A percentile compares a stretch with the other conserved stretches of the same genome.
Evolutionary conservation across 139 green algal genomes (phyloP).

Genomic region (Picochlorum costavermella): DNA sequence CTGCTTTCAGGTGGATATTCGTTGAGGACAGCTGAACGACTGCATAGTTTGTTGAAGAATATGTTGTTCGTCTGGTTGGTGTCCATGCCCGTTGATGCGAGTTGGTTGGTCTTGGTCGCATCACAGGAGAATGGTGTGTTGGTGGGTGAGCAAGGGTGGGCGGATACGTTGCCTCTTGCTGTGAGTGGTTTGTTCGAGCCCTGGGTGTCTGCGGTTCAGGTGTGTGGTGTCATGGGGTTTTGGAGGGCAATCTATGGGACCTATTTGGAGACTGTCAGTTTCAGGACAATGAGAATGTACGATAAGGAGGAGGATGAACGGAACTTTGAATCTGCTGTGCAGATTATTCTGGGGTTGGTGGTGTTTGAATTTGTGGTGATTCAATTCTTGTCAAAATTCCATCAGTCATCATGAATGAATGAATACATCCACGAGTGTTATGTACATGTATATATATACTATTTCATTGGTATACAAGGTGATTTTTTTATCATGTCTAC

Average conservation of each 20-base stretch:
- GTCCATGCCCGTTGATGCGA: slow-evolving; percentile 54
- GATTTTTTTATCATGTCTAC: slow-evolving; percentile 40
- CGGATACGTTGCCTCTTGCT: slow-evolving; percentile 45
- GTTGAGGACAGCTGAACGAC: slow-evolving; percentile 21
- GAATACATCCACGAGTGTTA: slow-evolving; percentile 2
- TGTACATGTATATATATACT: neutral
- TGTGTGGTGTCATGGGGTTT: slow-evolving; percentile 59
- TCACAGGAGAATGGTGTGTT: slow-evolving; percentile 45
- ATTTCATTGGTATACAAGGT: slow-evolving; percentile 9
- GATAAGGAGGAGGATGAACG: slow-evolving; percentile 21
- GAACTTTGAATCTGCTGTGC: slow-evolving; percentile 31
- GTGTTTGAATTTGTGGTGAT: slow-evolving; percentile 25
- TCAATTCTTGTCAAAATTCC: neutral
- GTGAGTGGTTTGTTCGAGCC: slow-evolving; percentile 53
- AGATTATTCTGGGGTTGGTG: slow-evolving; percentile 14
- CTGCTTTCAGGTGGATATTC: slow-evolving; percentile 36
- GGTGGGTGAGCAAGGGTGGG: slow-evolving; percentile 42
- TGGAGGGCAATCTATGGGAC: slow-evolving; percentile 59
- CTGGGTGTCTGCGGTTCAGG: slow-evolving; percentile 46
- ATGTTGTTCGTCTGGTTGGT: slow-evolving; percentile 47
- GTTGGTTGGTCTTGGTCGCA: slow-evolving; percentile 63
- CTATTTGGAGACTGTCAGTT: slow-evolving; percentile 53
- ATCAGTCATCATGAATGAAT: neutral
- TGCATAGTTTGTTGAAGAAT: slow-evolving; percentile 30
- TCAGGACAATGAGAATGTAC: slow-evolving; percentile 13